Base-by-base conservation (phyloP, 2,329 filamentous ascomycete genomes). In the Akanthomyces uredinophilus region DNA sequence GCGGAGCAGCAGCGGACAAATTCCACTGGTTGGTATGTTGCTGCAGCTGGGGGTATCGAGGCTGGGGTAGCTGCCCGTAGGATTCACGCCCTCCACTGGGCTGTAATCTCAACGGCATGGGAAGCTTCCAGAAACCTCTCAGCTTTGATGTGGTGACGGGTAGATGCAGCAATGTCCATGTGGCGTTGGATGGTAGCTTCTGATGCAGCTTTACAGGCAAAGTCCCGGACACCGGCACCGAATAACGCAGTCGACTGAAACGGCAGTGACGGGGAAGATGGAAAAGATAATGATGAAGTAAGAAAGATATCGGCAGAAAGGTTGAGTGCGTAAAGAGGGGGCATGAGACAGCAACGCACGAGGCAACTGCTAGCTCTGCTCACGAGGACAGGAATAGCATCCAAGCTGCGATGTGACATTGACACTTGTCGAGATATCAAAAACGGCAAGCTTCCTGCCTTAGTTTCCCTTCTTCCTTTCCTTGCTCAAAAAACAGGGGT, bases 371-470 rank as follows among this genome's bases (percentile, higher is more conserved):
- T n/a, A 43, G 39, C 47, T 43, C 39, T 27, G 49, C 29, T 54
- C 41, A 47, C 50, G 29, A 22, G 29, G 58, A 60, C 58, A 52
- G 22, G 22, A 41, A 24, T 44, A 24, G 10, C 32, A 18, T 52
- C 37, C 27, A 4, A 14, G 14, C 20, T 32, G 22, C 27, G n/a
- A 37, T 11, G 10, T 18, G 24, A 37, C 20, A 60, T 53, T 29
- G 41, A 60, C 58, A 54, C 58, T 60, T 46, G 58, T 44, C 49
- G 27, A 47, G 16, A 35, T 37, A 16, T 47, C 27, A 27, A 37
- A n/a, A 44, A 8, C 10, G n/a, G 16, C 11, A 41, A 16, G 11
- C 16, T 50, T 37, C 41, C 50, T 27, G 58, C 54, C 58, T 60
- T 41, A 47, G 58, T 49, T 32, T 32, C 11, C 27, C 20, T 11